Conservation (phyloP, 176 grass and related monocot genomes). For the Pontederia crassipes region DNA sequence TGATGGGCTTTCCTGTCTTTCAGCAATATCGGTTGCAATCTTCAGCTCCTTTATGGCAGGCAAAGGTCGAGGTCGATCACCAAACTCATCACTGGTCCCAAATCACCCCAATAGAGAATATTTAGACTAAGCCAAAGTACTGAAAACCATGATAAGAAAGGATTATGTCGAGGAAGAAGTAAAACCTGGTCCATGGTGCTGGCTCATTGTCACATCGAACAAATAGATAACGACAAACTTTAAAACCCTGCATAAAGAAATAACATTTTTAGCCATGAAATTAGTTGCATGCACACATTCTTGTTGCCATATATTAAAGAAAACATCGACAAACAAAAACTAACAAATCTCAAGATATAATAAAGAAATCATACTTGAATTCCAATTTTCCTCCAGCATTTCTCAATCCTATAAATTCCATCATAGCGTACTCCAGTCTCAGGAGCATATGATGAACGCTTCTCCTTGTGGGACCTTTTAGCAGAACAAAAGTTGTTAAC, state of each 20-base stretch:
- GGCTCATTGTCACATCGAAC: constrained; percentile 92
- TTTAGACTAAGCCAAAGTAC: not conserved
- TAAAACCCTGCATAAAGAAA: constrained; percentile 52
- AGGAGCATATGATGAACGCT: constrained; percentile 91
- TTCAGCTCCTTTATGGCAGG: constrained; percentile 69
- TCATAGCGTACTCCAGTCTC: constrained; percentile 69
- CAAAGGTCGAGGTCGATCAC: constrained; percentile 64
- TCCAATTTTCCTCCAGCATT: constrained; percentile 87
- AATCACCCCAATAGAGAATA: not conserved
- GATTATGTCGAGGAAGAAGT: not conserved
- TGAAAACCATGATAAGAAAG: not conserved
- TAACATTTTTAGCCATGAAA: not conserved
- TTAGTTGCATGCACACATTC: not conserved
- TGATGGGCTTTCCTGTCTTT: constrained; percentile 51
- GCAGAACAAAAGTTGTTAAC: not conserved
- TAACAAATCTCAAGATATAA: not conserved
- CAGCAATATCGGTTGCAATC: constrained; percentile 45
- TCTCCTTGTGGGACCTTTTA: constrained; percentile 87
- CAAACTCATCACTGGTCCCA: constrained; percentile 47
- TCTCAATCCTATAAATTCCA: constrained; percentile 81
- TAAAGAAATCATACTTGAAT: constrained; percentile 36
- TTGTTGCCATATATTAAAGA: not conserved
- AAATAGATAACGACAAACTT: constrained; percentile 92
- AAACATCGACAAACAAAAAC: not conserved
- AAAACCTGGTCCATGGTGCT: constrained; percentile 86